These are phyloP conservation scores for Syzygium syzygioides DNA, from an alignment of 441 rosid species.

Conservation along the genomic window DNA sequence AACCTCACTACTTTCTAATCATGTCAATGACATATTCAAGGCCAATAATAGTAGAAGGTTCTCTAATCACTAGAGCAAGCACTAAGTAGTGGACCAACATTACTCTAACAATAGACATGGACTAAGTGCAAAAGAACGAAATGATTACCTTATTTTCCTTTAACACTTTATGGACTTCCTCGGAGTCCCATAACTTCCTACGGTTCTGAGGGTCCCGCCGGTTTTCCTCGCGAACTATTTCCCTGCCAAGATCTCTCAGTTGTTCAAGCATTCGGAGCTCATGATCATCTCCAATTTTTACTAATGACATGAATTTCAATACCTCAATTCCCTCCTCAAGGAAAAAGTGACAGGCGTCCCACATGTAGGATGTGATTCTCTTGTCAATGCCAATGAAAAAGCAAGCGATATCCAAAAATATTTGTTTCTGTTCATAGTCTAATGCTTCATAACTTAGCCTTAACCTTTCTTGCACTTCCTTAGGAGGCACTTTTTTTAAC, in stretches of 20 bases:
- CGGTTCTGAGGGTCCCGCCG: background rate
- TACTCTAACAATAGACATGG: background rate
- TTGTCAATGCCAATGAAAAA: background rate
- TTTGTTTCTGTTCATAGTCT: too few species aligned
- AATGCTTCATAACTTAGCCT: too few species aligned
- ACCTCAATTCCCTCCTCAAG: background rate
- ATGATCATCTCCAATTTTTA: background rate
- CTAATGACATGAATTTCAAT: background rate
- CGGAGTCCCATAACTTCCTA: background rate
- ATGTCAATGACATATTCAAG: background rate
- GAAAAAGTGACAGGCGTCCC: fast-evolving
- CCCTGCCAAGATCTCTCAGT: background rate
- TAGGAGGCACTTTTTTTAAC: too few species aligned
- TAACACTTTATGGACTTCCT: background rate
- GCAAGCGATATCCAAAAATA: background rate
- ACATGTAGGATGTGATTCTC: background rate
- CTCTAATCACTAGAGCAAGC: background rate
- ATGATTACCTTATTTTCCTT: background rate
- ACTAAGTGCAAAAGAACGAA: background rate
- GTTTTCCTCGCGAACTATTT: background rate
- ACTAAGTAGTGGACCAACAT: background rate
- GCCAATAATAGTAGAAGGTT: background rate
- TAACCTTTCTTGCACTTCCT: too few species aligned
- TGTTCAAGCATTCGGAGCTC: background rate
- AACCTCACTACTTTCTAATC: background rate